Evolutionary conservation across 2,329 filamentous ascomycete species (phyloP).

Genomic region (Pyricularia sp.): DNA sequence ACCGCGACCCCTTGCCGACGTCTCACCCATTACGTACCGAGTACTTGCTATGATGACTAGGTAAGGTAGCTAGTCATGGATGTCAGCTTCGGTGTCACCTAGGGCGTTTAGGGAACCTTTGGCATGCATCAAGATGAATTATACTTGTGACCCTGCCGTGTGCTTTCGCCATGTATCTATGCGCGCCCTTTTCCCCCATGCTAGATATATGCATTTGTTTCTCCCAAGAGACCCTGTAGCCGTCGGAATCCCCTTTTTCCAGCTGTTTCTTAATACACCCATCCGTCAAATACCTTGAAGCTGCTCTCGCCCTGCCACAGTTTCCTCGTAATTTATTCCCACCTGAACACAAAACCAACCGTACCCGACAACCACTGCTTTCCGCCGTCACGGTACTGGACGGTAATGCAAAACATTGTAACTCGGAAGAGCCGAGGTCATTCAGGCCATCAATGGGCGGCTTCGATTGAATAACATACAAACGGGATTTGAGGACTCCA

Average conservation of each 20-base stretch:
- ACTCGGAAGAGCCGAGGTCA: not conserved
- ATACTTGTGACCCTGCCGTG: too few species aligned
- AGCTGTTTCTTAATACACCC: too few species aligned
- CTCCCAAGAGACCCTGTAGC: too few species aligned
- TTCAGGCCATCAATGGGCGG: not conserved
- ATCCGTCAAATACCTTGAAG: not conserved
- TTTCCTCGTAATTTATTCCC: not conserved
- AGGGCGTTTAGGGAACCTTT: not conserved
- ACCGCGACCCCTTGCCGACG: not conserved
- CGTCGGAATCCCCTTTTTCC: too few species aligned
- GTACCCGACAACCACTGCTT: not conserved
- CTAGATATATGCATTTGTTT: too few species aligned
- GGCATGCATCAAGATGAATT: not conserved
- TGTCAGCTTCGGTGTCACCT: not conserved
- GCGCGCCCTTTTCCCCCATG: too few species aligned
- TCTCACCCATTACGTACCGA: not conserved
- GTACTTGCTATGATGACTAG: not conserved
- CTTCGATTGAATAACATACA: not conserved
- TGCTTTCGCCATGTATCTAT: too few species aligned
- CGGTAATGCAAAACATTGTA: not conserved
- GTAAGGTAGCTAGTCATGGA: not conserved
- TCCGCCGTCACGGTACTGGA: not conserved
- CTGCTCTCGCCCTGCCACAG: not conserved
- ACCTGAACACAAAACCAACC: not conserved
- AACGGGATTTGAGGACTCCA: not conserved